These are phyloP conservation scores for Lactarius psammicola DNA, from an alignment of 768 basidiomycete genomes.

Conservation along the genomic window DNA sequence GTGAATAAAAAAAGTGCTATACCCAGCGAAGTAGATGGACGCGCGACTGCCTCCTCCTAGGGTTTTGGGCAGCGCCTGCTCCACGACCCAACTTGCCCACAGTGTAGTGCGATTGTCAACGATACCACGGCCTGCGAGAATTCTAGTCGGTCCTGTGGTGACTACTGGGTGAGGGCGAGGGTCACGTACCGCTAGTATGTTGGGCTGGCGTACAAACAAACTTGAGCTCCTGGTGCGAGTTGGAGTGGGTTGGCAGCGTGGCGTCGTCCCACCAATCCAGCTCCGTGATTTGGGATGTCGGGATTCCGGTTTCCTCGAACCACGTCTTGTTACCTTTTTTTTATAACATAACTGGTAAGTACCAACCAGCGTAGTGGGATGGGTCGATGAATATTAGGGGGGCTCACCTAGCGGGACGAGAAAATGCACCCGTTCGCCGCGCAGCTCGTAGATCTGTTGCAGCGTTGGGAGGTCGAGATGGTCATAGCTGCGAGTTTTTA, in stretches of 20 bases:
- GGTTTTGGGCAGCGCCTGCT: slow-evolving; percentile 30
- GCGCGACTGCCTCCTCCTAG: slow-evolving; percentile 20
- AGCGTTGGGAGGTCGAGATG: slow-evolving; percentile 43
- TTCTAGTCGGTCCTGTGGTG: background rate
- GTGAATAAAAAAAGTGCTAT: background rate
- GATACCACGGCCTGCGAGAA: slow-evolving; percentile 36
- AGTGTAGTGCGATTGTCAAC: slow-evolving; percentile 38
- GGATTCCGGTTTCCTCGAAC: slow-evolving; percentile 37
- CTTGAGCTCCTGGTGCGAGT: slow-evolving; percentile 29
- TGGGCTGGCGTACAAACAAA: slow-evolving; percentile 45
- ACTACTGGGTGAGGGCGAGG: background rate
- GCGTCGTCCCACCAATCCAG: slow-evolving; percentile 45
- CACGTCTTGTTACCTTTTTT: slow-evolving; percentile 33
- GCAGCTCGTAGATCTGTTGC: slow-evolving; percentile 31
- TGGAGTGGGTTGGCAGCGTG: slow-evolving; percentile 24
- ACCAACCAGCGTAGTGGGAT: background rate
- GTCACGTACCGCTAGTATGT: slow-evolving; percentile 40
- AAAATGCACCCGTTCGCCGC: slow-evolving; percentile 32
- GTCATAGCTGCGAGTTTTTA: slow-evolving; percentile 37
- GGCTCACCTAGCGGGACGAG: slow-evolving; percentile 42
- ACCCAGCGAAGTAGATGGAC: slow-evolving; percentile 37
- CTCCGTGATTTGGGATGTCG: slow-evolving; percentile 36
- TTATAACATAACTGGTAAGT: background rate
- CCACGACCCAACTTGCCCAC: slow-evolving; percentile 44
- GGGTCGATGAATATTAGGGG: slow-evolving; percentile 4